Conservation (phyloP, 768 basidiomycete genomes). For the Russula earlei region DNA sequence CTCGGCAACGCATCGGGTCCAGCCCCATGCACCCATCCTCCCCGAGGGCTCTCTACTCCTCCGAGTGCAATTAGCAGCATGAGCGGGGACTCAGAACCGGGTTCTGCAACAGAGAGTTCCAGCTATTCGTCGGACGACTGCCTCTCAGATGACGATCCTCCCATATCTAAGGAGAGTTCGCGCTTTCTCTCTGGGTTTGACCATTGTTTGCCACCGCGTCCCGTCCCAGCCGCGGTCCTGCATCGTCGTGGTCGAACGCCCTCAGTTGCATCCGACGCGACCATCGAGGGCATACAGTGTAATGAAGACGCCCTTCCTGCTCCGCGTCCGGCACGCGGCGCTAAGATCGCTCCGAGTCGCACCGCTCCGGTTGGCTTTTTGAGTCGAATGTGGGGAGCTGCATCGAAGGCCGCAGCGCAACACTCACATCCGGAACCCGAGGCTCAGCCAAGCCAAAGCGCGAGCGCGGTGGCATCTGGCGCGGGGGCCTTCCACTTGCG, state of each 20-base stretch:
- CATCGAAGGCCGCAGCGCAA: constrained; percentile 31
- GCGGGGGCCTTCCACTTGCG: constrained; percentile 29
- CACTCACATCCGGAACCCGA: constrained; percentile 14
- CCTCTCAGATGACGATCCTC: constrained; percentile 36
- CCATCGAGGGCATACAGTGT: constrained; percentile 12
- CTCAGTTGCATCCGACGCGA: constrained; percentile 18
- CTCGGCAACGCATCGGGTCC: constrained; percentile 24
- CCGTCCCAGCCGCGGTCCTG: constrained; percentile 34
- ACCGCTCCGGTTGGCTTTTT: constrained; percentile 40
- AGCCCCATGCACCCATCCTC: constrained; percentile 4
- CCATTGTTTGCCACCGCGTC: constrained; percentile 35
- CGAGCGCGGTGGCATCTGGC: constrained; percentile 25
- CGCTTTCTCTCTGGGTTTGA: constrained; percentile 16
- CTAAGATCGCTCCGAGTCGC: constrained; percentile 23
- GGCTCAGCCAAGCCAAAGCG: constrained; percentile 8
- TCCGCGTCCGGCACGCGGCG: constrained; percentile 6
- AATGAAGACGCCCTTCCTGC: not conserved
- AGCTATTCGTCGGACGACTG: constrained; percentile 14
- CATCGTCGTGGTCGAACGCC: constrained; percentile 22
- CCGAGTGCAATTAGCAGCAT: constrained; percentile 12
- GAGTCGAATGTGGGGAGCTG: constrained; percentile 68
- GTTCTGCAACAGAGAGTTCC: constrained; percentile 13
- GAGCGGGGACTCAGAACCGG: constrained; percentile 18
- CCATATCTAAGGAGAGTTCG: constrained; percentile 14
- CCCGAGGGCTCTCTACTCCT: constrained; percentile 3